phyloP scores from a whole-genome alignment of 2,329 filamentous ascomycete genomes.

The Fusarium albosuccineum region DNA sequence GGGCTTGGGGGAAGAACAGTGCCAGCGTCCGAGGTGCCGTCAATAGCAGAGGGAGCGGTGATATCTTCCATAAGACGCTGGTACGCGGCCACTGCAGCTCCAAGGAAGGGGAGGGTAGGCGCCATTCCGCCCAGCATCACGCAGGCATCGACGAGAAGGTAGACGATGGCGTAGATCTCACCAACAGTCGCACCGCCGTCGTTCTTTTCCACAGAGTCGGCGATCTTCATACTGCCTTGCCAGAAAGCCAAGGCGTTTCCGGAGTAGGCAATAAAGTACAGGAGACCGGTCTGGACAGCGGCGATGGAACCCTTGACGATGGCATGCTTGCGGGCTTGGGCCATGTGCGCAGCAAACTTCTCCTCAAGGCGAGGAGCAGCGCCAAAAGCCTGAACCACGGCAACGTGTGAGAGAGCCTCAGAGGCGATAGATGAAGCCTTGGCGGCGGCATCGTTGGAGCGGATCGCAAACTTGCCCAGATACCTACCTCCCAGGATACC shows the following conservation, averaged over 20 bases:
- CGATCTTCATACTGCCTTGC: constrained; percentile 70
- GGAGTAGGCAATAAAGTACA: constrained; percentile 76
- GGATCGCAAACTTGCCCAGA: constrained; percentile 62
- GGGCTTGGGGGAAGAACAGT: constrained; percentile 59
- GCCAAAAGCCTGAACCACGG: constrained; percentile 73
- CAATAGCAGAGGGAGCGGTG: constrained; percentile 61
- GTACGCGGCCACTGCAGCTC: constrained; percentile 68
- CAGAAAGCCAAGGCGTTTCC: constrained; percentile 77
- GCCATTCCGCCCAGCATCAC: constrained; percentile 73
- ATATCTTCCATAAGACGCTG: constrained; percentile 70
- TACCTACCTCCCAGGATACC: constrained; percentile 68
- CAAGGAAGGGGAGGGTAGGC: constrained; percentile 72
- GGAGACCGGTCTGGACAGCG: constrained; percentile 68
- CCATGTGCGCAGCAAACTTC: constrained; percentile 61
- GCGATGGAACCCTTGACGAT: constrained; percentile 68
- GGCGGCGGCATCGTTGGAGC: constrained; percentile 59
- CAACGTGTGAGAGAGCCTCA: constrained; percentile 70
- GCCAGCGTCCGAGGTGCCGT: constrained; percentile 53
- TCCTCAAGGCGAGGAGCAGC: constrained; percentile 58
- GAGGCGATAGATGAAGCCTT: constrained; percentile 72
- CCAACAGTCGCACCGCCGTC: constrained; percentile 55
- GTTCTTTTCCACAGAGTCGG: constrained; percentile 52
- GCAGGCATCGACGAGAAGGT: constrained; percentile 72
- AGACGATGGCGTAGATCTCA: constrained; percentile 59
- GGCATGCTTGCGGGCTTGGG: constrained; percentile 63